Conservation (phyloP, 345 rosid genomes). For the Gossypium australe region DNA sequence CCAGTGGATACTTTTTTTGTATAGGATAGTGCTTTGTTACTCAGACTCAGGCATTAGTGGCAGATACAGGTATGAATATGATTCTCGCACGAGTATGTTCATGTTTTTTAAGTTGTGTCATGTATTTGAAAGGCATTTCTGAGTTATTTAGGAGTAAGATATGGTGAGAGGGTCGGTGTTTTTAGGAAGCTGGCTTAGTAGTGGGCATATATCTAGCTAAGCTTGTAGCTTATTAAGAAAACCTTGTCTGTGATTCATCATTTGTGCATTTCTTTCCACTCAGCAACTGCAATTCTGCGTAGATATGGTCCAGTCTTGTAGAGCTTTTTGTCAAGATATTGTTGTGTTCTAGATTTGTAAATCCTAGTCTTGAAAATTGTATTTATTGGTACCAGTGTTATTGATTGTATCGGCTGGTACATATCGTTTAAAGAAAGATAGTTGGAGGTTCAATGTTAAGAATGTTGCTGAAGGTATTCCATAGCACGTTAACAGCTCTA, state of each 20-base stretch:
- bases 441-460: too few relatives aligned
- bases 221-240: conserved; percentile 21
- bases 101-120: not conserved
- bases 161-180: not conserved
- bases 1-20: conserved; percentile 27
- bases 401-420: not conserved
- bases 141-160: not conserved
- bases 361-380: not conserved
- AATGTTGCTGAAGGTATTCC: too few relatives aligned
- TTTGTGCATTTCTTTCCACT: conserved; percentile 19
- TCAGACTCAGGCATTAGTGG: not conserved
- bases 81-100: not conserved
- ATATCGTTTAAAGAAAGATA: too few relatives aligned
- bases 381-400: not conserved
- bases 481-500: too few relatives aligned
- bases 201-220: conserved; percentile 22
- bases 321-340: not conserved
- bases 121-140: not conserved
- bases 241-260: conserved; percentile 14
- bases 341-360: not conserved
- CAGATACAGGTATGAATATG: not conserved
- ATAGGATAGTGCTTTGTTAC: conserved; percentile 27
- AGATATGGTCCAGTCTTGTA: conserved; percentile 27
- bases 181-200: conserved; percentile 19
- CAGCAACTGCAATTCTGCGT: conserved; percentile 19